A percentile compares a stretch with the other conserved stretches of the same genome.
These are phyloP conservation scores for Plasmodium sp. DNA, from an alignment of 169 alveolate genomes.

Conservation along the genomic window DNA sequence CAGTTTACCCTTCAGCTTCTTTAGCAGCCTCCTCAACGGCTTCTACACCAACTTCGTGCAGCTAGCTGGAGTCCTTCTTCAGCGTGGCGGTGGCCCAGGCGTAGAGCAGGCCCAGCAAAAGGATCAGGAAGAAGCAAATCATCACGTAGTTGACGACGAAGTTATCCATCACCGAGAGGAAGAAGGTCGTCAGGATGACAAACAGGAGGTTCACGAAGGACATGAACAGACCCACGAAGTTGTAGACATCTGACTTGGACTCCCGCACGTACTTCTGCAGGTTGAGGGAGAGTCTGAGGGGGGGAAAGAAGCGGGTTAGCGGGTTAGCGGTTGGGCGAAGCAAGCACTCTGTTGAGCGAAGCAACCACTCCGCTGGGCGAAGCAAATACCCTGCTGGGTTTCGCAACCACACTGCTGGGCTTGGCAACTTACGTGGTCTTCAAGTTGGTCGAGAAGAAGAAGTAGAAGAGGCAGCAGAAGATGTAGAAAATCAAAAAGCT, in stretches of 20 bases:
- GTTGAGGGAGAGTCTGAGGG: slow-evolving; percentile 6
- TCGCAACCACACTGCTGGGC: too few species aligned
- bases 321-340: background rate
- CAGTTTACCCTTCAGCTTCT: too few species aligned
- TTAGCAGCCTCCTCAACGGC: too few species aligned
- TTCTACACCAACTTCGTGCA: background rate
- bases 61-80: background rate
- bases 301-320: background rate
- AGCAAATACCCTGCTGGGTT: too few species aligned
- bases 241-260: slow-evolving; percentile 31
- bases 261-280: slow-evolving; percentile 17
- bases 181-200: background rate
- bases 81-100: slow-evolving; percentile 7
- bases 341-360: background rate
- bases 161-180: slow-evolving; percentile 13
- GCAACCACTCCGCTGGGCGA: too few species aligned
- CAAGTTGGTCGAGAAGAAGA: slow-evolving; percentile 45
- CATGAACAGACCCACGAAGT: slow-evolving; percentile 49
- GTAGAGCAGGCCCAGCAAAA: slow-evolving; percentile 4
- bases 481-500: slow-evolving; percentile 47
- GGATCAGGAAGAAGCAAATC: slow-evolving; percentile 30
- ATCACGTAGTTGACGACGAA: slow-evolving; percentile 26
- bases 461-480: slow-evolving; percentile 34
- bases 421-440: slow-evolving; percentile 38
- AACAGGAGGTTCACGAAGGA: slow-evolving; percentile 35